A percentile compares a stretch with the other conserved stretches of the same genome.
These are phyloP conservation scores for Trichoderma cornu-damae DNA, from an alignment of 2,329 filamentous ascomycete genomes.

Conservation along the genomic window DNA sequence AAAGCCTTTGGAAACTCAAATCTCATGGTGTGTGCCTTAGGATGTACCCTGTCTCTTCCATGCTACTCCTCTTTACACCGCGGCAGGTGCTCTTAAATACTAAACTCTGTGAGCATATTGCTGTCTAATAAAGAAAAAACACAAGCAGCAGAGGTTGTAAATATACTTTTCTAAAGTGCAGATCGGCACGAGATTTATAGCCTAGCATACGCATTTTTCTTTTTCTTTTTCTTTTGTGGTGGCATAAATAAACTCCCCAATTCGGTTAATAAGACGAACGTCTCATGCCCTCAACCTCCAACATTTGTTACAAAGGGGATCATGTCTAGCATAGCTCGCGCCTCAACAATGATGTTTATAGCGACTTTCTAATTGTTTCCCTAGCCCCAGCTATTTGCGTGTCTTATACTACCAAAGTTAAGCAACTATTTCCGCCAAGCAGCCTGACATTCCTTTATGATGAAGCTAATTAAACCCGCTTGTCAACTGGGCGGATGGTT, in stretches of 20 bases:
- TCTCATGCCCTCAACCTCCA: too few species aligned
- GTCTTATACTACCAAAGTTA: too few species aligned
- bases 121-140: not conserved
- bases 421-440: not conserved
- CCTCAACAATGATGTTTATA: too few species aligned
- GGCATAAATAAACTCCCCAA: not conserved
- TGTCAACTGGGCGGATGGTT: conserved; percentile 18
- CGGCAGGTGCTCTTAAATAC: too few species aligned
- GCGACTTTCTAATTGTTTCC: too few species aligned
- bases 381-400: too few species aligned
- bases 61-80: not conserved
- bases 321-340: too few species aligned
- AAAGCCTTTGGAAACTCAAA: not conserved
- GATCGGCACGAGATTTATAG: not conserved
- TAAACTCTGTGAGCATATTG: too few species aligned
- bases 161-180: not conserved
- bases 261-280: too few species aligned
- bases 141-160: not conserved
- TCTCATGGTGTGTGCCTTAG: not conserved
- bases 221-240: too few species aligned
- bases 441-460: not conserved
- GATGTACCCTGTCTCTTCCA: not conserved
- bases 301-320: too few species aligned
- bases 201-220: not conserved
- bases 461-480: conserved; percentile 3